Conservation (phyloP, 345 rosid genomes). For the Eucalyptus viminalis region DNA sequence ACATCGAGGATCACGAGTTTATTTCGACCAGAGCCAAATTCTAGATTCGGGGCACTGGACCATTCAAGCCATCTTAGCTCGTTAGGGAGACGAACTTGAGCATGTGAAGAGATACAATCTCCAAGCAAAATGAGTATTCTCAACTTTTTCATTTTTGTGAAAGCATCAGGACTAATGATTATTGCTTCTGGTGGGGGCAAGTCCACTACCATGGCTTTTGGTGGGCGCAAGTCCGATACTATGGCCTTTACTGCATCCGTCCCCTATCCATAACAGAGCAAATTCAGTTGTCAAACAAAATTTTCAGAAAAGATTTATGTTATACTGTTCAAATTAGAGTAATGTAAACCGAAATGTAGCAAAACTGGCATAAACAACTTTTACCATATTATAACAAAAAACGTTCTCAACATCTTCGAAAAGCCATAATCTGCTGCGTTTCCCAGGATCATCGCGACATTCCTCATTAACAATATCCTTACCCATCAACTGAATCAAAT, state of each 20-base stretch:
- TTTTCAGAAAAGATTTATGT: rapidly evolving
- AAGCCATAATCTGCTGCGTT: background rate
- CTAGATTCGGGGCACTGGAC: background rate
- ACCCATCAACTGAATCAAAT: too few relatives aligned
- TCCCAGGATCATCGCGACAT: background rate
- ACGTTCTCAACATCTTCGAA: background rate
- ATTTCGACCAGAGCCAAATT: background rate
- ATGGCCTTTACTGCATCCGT: background rate
- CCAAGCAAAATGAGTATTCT: background rate
- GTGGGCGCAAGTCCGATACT: background rate
- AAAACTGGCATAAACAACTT: background rate
- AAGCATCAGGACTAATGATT: rapidly evolving
- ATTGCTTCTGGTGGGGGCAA: rapidly evolving
- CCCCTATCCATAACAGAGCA: background rate
- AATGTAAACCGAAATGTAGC: background rate
- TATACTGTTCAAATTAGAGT: rapidly evolving
- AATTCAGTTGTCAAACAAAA: background rate
- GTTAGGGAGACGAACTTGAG: background rate
- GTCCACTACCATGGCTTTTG: rapidly evolving
- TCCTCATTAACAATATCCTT: background rate
- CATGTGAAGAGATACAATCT: background rate
- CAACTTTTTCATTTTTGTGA: background rate
- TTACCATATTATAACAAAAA: background rate
- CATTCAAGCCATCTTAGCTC: background rate
- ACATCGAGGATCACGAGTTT: rapidly evolving